Percentiles rank a stretch among this genome's conserved stretches.
Evolutionary conservation across 2,329 filamentous ascomycete genomes (phyloP).

Genomic region (Fusarium praegraminearum): DNA sequence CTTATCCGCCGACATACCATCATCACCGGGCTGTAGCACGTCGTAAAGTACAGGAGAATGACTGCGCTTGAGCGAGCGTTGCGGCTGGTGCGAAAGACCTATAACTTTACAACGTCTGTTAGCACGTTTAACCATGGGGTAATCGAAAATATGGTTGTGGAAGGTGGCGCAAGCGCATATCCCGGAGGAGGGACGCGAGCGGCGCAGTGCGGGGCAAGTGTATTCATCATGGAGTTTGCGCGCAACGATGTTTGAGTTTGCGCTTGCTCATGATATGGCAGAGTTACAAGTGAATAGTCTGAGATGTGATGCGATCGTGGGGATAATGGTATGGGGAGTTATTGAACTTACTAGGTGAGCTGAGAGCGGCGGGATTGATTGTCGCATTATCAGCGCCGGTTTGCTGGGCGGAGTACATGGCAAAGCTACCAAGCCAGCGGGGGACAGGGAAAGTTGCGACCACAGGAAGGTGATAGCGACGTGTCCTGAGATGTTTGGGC

Average conservation of each 20-base stretch:
- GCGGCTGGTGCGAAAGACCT: slow-evolving; percentile 65
- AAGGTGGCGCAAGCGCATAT: slow-evolving; percentile 15
- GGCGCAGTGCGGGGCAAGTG: slow-evolving; percentile 31
- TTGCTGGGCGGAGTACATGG: slow-evolving; percentile 61
- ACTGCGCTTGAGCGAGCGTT: slow-evolving; percentile 82
- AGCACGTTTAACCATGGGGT: slow-evolving; percentile 42
- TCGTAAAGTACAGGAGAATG: slow-evolving; percentile 77
- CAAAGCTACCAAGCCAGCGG: slow-evolving; percentile 47
- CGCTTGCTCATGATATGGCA: background rate
- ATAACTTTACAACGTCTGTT: slow-evolving; percentile 34
- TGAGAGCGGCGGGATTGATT: slow-evolving; percentile 90
- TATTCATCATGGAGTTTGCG: slow-evolving; percentile 32
- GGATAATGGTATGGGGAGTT: slow-evolving; percentile 19
- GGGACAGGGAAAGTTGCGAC: slow-evolving; percentile 41
- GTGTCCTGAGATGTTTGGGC: slow-evolving; percentile 72
- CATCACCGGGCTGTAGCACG: slow-evolving; percentile 68
- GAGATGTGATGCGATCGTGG: slow-evolving; percentile 32
- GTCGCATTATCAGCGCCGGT: slow-evolving; percentile 87
- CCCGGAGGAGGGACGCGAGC: slow-evolving; percentile 10
- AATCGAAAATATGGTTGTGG: slow-evolving; percentile 1
- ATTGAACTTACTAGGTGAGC: slow-evolving; percentile 75
- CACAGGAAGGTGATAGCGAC: slow-evolving; percentile 62
- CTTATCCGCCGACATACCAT: slow-evolving; percentile 72
- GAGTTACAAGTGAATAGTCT: slow-evolving; percentile 21
- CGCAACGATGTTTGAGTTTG: slow-evolving; percentile 11